Percentiles rank a stretch among this genome's conserved stretches.
Conservation (phyloP, 345 rosid species). For the Populus tremula region DNA sequence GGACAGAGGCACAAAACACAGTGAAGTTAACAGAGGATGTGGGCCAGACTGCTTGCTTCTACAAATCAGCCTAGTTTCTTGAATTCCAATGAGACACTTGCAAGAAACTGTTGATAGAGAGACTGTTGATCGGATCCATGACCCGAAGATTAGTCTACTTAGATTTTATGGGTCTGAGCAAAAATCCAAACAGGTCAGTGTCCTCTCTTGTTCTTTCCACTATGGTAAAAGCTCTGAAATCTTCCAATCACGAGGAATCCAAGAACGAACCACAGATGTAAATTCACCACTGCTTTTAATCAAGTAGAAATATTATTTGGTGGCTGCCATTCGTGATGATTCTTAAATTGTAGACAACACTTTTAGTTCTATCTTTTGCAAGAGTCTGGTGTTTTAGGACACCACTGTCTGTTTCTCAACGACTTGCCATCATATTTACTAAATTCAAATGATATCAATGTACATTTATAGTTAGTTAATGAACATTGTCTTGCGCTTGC, state of each 20-base stretch:
- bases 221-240: constrained; percentile 4
- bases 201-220: background rate
- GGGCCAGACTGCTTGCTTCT: constrained; percentile 97
- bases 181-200: constrained; percentile 18
- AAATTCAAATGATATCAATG: background rate
- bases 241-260: background rate
- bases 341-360: background rate
- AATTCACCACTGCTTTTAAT: background rate
- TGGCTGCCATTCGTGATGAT: background rate
- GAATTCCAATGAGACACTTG: constrained; percentile 32
- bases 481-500: background rate
- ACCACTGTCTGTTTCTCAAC: background rate
- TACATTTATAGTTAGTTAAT: background rate
- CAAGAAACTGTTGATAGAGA: constrained; percentile 35
- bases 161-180: constrained; percentile 15
- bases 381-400: background rate
- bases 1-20: constrained; percentile 66
- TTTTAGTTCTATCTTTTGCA: background rate
- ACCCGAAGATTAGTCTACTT: constrained; percentile 39
- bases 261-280: background rate
- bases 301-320: background rate
- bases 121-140: constrained; percentile 36
- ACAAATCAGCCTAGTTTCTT: constrained; percentile 90
- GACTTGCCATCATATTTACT: background rate
- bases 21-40: constrained; percentile 91